A percentile compares a stretch with the other conserved stretches of the same genome.
phyloP scores from a whole-genome alignment of 768 basidiomycete species.

The Cystobasidium ongulense region DNA sequence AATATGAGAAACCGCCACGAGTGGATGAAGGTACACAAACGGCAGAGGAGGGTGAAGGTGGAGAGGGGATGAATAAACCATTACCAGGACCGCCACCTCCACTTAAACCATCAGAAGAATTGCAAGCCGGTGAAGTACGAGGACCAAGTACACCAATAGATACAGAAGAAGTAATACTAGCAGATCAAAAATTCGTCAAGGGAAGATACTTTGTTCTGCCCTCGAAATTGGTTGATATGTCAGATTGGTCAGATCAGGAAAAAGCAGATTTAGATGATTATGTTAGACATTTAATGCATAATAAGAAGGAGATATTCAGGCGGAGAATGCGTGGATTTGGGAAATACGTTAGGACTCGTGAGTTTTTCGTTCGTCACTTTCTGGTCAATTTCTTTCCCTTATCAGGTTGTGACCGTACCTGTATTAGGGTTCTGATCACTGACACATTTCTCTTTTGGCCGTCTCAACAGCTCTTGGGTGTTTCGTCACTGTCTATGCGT shows the following conservation, averaged over 20 bases:
- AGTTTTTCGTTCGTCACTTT: neutral
- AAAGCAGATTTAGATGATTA: conserved; percentile 36
- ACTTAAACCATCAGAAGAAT: conserved; percentile 55
- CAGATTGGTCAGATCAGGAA: conserved; percentile 33
- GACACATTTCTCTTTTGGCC: neutral
- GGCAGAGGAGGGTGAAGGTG: neutral
- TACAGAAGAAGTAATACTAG: conserved; percentile 5
- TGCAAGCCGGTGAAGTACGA: conserved; percentile 85
- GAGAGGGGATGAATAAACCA: conserved; percentile 1
- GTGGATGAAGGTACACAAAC: neutral
- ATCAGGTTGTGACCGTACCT: neutral
- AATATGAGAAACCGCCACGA: neutral
- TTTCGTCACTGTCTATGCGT: conserved; percentile 34
- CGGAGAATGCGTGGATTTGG: conserved; percentile 24
- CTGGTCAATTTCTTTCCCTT: conserved; percentile 14
- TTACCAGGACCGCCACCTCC: conserved; percentile 17
- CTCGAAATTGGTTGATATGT: conserved; percentile 31
- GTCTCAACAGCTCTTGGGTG: conserved; percentile 26
- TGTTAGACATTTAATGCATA: conserved; percentile 33
- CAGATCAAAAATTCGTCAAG: neutral
- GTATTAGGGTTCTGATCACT: neutral
- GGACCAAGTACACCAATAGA: conserved; percentile 9
- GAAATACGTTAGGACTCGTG: conserved; percentile 33
- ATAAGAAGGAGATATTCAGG: conserved; percentile 21
- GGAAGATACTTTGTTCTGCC: conserved; percentile 32